A percentile compares a stretch with the other conserved stretches of the same genome.
Evolutionary conservation across 352 stramenopile species (phyloP).

Genomic region (Phytopythium boreale): DNA sequence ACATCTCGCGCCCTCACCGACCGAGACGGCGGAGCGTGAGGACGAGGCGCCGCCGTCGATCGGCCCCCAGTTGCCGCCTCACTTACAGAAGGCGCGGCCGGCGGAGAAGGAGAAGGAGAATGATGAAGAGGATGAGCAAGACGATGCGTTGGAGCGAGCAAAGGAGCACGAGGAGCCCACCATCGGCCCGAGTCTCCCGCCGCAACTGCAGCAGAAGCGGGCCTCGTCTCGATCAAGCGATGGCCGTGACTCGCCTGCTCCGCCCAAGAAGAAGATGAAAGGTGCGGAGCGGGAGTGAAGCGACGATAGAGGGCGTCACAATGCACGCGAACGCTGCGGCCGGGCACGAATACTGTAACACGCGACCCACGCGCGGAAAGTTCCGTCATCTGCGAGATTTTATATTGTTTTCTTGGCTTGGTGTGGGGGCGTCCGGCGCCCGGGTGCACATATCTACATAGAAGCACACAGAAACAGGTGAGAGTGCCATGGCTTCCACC

Average conservation of each 20-base stretch:
- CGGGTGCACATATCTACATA: slow-evolving; percentile 1
- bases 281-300: not conserved
- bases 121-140: not conserved
- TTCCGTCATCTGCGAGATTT: not conserved
- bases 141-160: not conserved
- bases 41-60: slow-evolving; percentile 26
- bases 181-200: slow-evolving; percentile 28
- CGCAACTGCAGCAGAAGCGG: slow-evolving; percentile 20
- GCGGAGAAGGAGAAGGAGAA: not conserved
- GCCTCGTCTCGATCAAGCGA: slow-evolving; percentile 2
- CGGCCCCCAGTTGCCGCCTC: slow-evolving; percentile 55
- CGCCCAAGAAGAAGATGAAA: not conserved
- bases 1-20: not conserved
- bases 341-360: not conserved
- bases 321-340: not conserved
- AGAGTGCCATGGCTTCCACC: not conserved
- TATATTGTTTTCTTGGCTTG: not conserved
- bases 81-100: slow-evolving; percentile 14
- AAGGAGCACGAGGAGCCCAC: slow-evolving; percentile 1
- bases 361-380: not conserved
- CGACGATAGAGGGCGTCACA: not conserved
- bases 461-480: not conserved
- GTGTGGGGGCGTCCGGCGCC: no score
- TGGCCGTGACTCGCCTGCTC: not conserved
- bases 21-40: slow-evolving; percentile 2